These are phyloP conservation scores for Chlorella sp. DNA, from an alignment of 139 green algal genomes.

Conservation along the genomic window DNA sequence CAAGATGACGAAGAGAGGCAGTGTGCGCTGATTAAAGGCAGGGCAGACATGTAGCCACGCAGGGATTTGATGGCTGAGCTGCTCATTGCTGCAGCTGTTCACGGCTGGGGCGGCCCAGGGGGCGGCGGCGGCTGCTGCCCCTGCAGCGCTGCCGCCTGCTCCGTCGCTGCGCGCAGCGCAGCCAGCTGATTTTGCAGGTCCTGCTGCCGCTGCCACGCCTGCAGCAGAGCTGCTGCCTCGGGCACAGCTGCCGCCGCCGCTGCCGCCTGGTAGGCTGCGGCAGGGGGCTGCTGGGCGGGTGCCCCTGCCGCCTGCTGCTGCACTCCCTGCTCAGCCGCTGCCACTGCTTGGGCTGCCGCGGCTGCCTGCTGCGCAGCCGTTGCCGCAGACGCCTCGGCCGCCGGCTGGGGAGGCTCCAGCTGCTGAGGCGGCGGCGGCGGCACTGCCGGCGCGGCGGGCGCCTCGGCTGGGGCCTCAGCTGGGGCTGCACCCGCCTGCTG, in stretches of 20 bases:
- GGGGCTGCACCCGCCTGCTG: background rate
- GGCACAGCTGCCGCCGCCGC: background rate
- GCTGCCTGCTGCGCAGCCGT: background rate
- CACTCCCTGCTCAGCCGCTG: background rate
- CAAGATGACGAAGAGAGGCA: too few species aligned
- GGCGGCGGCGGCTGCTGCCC: background rate
- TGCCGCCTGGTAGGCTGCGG: background rate
- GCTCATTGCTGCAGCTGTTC: too few species aligned
- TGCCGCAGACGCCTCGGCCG: background rate
- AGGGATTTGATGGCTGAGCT: too few species aligned
- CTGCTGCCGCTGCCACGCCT: conserved; percentile 4
- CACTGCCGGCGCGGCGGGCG: background rate
- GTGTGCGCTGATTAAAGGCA: too few species aligned
- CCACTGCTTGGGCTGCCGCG: background rate
- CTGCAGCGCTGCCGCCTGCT: background rate
- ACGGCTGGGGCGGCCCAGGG: too few species aligned
- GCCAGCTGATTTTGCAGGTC: background rate
- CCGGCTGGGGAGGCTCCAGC: background rate
- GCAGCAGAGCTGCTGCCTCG: background rate
- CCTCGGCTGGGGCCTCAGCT: background rate
- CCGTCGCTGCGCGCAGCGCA: background rate
- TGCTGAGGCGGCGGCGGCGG: background rate
- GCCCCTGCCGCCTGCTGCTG: background rate
- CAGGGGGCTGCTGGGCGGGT: background rate
- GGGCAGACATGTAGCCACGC: too few species aligned